phyloP scores from a whole-genome alignment of 1,139 yeast species.

The Wickerhamomyces sp. region DNA sequence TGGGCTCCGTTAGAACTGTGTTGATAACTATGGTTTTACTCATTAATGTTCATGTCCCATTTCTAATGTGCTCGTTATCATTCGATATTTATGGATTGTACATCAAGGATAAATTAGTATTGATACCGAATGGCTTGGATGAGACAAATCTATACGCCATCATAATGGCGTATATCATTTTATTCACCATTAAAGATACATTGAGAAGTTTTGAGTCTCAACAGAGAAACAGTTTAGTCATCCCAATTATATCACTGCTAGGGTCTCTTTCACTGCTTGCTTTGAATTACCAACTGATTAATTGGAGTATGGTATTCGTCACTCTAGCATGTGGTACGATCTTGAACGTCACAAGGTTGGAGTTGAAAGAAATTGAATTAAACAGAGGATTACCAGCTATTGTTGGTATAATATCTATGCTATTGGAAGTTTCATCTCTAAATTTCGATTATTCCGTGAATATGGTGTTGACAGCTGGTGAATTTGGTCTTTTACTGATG shows the following conservation, averaged over 20 bases:
- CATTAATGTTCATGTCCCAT: conserved; percentile 9
- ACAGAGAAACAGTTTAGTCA: conserved; percentile 2
- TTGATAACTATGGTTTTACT: conserved; percentile 16
- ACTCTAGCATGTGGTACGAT: conserved; percentile 21
- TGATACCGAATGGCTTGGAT: conserved; percentile 2
- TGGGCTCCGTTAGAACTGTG: conserved; percentile 22
- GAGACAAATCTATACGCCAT: conserved; percentile 6
- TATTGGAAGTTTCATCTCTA: conserved; percentile 30
- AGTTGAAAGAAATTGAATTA: conserved; percentile 7
- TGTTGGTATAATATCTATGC: conserved; percentile 27
- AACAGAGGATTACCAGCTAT: conserved; percentile 22
- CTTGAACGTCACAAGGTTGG: conserved; percentile 13
- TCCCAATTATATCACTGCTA: conserved; percentile 22
- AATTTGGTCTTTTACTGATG: conserved; percentile 11
- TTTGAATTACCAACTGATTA: conserved; percentile 23
- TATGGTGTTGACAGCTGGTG: conserved; percentile 10
- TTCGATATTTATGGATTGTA: conserved; percentile 11
- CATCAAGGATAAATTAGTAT: neutral
- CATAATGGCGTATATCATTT: conserved; percentile 7
- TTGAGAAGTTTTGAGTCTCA: conserved; percentile 15
- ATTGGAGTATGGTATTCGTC: conserved; percentile 23
- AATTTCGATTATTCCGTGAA: conserved; percentile 15
- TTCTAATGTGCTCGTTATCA: conserved; percentile 3
- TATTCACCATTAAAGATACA: conserved; percentile 11
- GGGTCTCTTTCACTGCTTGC: conserved; percentile 23